Evolutionary conservation across 2,329 filamentous ascomycete genomes (phyloP).

Genomic region (Tympanopsis confertula): DNA sequence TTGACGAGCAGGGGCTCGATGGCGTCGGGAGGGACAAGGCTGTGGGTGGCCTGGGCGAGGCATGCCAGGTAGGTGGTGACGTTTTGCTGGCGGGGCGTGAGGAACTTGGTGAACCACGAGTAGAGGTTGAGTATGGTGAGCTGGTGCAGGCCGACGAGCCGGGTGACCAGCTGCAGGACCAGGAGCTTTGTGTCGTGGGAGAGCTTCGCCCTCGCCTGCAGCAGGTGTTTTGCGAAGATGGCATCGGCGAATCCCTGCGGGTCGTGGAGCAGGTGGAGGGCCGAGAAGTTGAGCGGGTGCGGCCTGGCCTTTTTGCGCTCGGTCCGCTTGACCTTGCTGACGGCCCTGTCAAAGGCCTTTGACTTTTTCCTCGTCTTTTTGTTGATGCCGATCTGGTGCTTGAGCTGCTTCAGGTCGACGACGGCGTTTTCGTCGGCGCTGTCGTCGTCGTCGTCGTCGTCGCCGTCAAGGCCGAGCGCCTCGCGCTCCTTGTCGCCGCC

Average conservation of each 20-base stretch:
- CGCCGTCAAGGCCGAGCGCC: constrained; percentile 39
- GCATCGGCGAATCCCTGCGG: constrained; percentile 87
- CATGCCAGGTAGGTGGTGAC: constrained; percentile 91
- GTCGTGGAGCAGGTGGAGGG: constrained; percentile 83
- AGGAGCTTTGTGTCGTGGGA: constrained; percentile 79
- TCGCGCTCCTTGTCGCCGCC: constrained; percentile 93
- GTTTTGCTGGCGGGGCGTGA: constrained; percentile 75
- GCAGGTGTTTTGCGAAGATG: constrained; percentile 82
- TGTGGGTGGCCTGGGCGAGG: constrained; percentile 82
- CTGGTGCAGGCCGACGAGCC: constrained; percentile 85
- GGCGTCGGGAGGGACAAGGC: constrained; percentile 81
- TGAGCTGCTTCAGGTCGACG: constrained; percentile 67
- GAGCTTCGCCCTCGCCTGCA: constrained; percentile 74
- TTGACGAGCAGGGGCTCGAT: constrained; percentile 85
- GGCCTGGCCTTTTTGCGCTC: constrained; percentile 82
- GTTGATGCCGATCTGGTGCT: constrained; percentile 81
- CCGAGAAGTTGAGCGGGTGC: constrained; percentile 88
- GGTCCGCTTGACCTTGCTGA: constrained; percentile 68
- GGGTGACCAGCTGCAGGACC: constrained; percentile 78
- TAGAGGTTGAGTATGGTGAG: constrained; percentile 82
- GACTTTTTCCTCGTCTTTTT: constrained; percentile 90
- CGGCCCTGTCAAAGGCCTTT: constrained; percentile 67
- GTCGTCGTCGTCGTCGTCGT: constrained; percentile 38
- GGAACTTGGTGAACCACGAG: constrained; percentile 88
- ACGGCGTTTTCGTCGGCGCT: constrained; percentile 70